These are phyloP conservation scores for Symbiodinium pilosum DNA, from an alignment of 73 alveolate genomes.

Conservation along the genomic window DNA sequence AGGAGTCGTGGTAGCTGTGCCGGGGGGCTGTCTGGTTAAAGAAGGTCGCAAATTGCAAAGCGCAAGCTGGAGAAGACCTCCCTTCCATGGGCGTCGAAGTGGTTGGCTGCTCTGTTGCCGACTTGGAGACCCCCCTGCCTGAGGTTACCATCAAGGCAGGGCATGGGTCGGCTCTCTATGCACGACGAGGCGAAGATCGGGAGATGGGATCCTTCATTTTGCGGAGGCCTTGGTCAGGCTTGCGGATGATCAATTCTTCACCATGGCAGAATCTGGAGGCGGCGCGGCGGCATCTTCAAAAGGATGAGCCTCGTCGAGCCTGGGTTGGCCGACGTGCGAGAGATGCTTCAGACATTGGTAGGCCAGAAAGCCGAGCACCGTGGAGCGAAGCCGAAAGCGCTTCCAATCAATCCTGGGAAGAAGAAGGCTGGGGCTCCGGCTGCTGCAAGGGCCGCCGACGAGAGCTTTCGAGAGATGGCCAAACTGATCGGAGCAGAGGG, in stretches of 20 bases:
- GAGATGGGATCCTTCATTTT: background rate
- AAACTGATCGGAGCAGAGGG: background rate
- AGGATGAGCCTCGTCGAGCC: background rate
- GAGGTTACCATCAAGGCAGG: background rate
- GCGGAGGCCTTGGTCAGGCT: background rate
- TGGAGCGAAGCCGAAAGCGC: background rate
- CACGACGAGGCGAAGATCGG: background rate
- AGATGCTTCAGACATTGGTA: background rate
- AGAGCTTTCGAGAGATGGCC: background rate
- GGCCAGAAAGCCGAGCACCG: background rate
- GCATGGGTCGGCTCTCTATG: background rate
- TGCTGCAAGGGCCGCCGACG: background rate
- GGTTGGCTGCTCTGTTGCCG: background rate
- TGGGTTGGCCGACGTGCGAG: background rate
- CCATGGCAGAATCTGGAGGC: constrained; percentile 10
- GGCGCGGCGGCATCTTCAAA: background rate
- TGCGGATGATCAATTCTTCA: background rate
- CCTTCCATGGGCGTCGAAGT: background rate
- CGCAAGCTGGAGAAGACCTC: background rate
- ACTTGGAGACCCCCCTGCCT: background rate
- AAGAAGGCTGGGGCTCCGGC: background rate
- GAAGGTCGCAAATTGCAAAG: background rate
- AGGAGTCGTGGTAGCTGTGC: background rate
- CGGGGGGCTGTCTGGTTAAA: background rate
- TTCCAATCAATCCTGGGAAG: too few species aligned